phyloP scores from a whole-genome alignment of 2,329 filamentous ascomycete genomes.

The Fusarium papillatum region DNA sequence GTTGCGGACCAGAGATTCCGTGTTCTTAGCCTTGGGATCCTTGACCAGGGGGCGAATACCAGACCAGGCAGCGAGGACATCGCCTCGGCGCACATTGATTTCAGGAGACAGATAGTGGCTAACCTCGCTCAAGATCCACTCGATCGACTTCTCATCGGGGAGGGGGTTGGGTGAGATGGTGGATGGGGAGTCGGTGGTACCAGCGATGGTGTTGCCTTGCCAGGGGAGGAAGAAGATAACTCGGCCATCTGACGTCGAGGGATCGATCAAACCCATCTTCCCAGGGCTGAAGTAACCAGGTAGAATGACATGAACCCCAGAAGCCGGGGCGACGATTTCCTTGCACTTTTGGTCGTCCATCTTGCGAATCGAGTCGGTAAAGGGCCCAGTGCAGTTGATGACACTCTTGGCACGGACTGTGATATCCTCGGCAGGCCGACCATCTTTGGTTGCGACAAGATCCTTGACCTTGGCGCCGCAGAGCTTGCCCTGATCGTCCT shows the following conservation, averaged over 20 bases:
- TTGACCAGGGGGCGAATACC: constrained; percentile 89
- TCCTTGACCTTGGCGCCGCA: constrained; percentile 83
- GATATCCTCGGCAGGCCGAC: constrained; percentile 71
- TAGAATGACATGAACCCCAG: constrained; percentile 88
- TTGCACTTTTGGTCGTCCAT: constrained; percentile 81
- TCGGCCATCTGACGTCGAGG: constrained; percentile 87
- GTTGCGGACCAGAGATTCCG: constrained; percentile 89
- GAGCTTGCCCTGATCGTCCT: constrained; percentile 79
- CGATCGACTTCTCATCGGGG: constrained; percentile 86
- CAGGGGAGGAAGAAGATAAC: constrained; percentile 95
- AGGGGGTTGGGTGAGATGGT: constrained; percentile 80
- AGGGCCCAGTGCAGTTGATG: constrained; percentile 91
- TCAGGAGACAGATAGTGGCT: constrained; percentile 86
- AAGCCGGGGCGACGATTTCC: constrained; percentile 88
- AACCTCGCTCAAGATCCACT: constrained; percentile 90
- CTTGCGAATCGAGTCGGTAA: constrained; percentile 87
- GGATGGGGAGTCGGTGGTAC: constrained; percentile 86
- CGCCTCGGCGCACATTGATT: constrained; percentile 86
- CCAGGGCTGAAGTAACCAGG: constrained; percentile 89
- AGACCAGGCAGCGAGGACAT: constrained; percentile 92
- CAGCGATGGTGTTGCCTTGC: constrained; percentile 94
- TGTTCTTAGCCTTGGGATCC: constrained; percentile 88
- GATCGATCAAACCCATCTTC: constrained; percentile 91
- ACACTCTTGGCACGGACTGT: constrained; percentile 83
- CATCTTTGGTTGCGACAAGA: constrained; percentile 74